Evolutionary conservation across 2,329 filamentous ascomycete species (phyloP), one percentile per base, ranked within the genome.

Genomic region (Coleophoma eucalyptorum): DNA sequence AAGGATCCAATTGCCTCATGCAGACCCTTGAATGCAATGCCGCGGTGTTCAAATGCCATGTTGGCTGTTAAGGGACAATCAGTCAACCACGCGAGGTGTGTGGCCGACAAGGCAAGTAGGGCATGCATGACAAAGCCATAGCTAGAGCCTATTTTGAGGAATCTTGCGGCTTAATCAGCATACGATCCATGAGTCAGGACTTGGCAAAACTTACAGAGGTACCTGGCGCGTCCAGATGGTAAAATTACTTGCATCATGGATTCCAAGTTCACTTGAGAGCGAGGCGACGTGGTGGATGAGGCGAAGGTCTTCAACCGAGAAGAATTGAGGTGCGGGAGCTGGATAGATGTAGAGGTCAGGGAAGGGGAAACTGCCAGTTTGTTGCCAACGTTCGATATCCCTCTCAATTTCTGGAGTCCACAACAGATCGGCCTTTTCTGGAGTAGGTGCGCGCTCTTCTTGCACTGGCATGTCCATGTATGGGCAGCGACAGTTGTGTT

Each of bases 401-500:
- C 81, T 80, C 71, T 96, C 89, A 58, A 94, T 89, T 62, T 93
- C 86, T 15, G 89, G 86, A 40, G 88, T 92, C 85, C 92, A 95
- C 67, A 94, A 83, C 49, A 97, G 80, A 63, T 86, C 81, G 51
- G 82, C 77, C 70, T 80, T 83, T 59, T 80, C 77, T 56, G 83
- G 81, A 57, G 81, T 82, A 40, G 76, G 74, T 35, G 80, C 77
- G 58, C 81, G 75, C 59, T 82, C 76, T 58, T 88, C 84, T 51
- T 86, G 78, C 43, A 82, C 77, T 45, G 88, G 82, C 65, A 86
- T 84, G 67, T 97, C 92, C 79, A 96, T 95, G 76, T 97, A 99
- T 62, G 96, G 94, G 72, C 94, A 99, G 65, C 92, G 89, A 63
- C 95, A 94, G 75, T 97, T 96, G 74, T 99, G 94, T 74, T 97